A percentile compares a stretch with the other conserved stretches of the same genome.
Evolutionary conservation across 2,329 filamentous ascomycete genomes (phyloP).

Genomic region (Alternaria incomplexa): DNA sequence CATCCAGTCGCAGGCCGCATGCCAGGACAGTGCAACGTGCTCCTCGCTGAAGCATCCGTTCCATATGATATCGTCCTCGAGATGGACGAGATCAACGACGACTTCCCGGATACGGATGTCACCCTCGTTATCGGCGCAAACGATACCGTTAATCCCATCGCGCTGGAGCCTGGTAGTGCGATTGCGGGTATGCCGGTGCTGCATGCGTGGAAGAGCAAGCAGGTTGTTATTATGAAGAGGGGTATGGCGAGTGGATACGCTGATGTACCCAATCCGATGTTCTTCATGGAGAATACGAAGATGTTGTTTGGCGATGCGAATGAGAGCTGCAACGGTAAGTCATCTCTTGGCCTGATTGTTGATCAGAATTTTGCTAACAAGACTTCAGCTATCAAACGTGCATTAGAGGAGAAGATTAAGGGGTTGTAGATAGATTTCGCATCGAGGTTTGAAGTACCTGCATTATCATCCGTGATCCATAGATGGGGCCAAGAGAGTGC

Average conservation of each 20-base stretch:
- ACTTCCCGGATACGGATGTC: conserved; percentile 84
- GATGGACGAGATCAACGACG: conserved; percentile 96
- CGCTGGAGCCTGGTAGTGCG: conserved; percentile 78
- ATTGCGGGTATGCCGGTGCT: conserved; percentile 94
- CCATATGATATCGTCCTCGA: conserved; percentile 92
- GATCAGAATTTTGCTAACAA: conserved; percentile 17
- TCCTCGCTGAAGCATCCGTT: conserved; percentile 85
- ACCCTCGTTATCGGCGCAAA: conserved; percentile 91
- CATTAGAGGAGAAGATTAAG: conserved; percentile 44
- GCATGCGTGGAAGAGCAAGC: conserved; percentile 93
- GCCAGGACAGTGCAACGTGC: conserved; percentile 91
- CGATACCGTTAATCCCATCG: conserved; percentile 90
- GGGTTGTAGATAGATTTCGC: conserved; percentile 23
- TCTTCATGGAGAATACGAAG: conserved; percentile 85
- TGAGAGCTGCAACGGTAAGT: conserved; percentile 72
- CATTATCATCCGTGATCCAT: not conserved
- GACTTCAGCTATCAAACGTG: conserved; percentile 43
- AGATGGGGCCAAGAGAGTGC: not conserved
- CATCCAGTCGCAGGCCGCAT: conserved; percentile 90
- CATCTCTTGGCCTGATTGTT: no score
- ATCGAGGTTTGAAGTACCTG: not conserved
- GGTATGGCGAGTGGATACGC: conserved; percentile 89
- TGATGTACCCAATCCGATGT: conserved; percentile 92
- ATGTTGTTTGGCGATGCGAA: conserved; percentile 95
- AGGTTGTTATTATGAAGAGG: conserved; percentile 92